Evolutionary conservation across 1,284 basidiomycete genomes (phyloP).

Genomic region (Uromyces viciae-fabae): DNA sequence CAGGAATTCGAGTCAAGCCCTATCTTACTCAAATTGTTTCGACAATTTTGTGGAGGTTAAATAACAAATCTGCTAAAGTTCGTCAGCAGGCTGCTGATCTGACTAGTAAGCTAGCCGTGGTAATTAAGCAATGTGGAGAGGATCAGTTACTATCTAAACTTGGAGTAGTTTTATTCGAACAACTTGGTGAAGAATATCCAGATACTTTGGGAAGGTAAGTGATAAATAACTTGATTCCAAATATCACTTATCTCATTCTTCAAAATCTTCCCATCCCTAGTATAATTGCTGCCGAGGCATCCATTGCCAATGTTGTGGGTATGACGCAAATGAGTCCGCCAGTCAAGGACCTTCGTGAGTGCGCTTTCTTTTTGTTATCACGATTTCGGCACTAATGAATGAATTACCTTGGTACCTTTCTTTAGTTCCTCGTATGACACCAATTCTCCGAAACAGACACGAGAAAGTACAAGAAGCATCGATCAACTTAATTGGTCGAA

Average conservation of each 20-base stretch:
- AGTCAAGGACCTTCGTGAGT: slow-evolving; percentile 91
- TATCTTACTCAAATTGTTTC: slow-evolving; percentile 98
- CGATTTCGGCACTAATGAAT: not conserved
- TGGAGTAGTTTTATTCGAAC: slow-evolving; percentile 94
- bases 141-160: slow-evolving; percentile 93
- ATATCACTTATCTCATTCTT: not conserved
- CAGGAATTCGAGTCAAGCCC: slow-evolving; percentile 92
- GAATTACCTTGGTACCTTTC: too few species aligned
- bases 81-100: slow-evolving; percentile 97
- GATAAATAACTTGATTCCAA: slow-evolving; percentile 47
- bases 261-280: slow-evolving; percentile 57
- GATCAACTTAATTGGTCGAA: slow-evolving; percentile 98
- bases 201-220: slow-evolving; percentile 76
- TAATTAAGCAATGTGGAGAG: slow-evolving; percentile 98
- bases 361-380: not conserved
- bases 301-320: slow-evolving; percentile 98
- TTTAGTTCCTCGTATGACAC: slow-evolving; percentile 95
- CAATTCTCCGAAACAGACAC: slow-evolving; percentile 95
- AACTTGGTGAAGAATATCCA: slow-evolving; percentile 98
- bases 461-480: slow-evolving; percentile 99
- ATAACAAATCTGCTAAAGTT: slow-evolving; percentile 99
- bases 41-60: slow-evolving; percentile 97
- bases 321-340: slow-evolving; percentile 99
- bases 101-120: slow-evolving; percentile 86
- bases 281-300: slow-evolving; percentile 96